phyloP scores from a whole-genome alignment of 2,329 filamentous ascomycete species.

The Annulohypoxylon truncatum region DNA sequence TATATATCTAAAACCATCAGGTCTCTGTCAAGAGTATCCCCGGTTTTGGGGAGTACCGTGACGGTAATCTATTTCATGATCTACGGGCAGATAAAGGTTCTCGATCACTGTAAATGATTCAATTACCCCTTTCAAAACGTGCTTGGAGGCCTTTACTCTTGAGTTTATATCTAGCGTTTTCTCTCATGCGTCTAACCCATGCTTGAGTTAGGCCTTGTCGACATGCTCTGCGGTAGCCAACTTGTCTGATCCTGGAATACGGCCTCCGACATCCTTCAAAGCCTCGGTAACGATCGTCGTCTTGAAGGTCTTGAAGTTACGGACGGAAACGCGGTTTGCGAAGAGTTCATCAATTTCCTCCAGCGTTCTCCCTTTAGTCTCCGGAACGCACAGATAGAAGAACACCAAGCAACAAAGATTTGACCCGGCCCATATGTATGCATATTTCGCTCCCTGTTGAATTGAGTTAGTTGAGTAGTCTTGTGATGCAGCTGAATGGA shows the following conservation, averaged over 20 bases:
- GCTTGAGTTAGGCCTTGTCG: conserved; percentile 13
- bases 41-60: conserved; percentile 1
- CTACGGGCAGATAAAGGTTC: background rate
- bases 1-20: conserved; percentile 1
- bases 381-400: conserved; percentile 47
- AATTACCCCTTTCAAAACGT: too few species aligned
- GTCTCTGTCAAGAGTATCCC: background rate
- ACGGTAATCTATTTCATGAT: background rate
- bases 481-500: background rate
- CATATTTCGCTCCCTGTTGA: conserved; percentile 55
- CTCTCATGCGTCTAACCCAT: background rate
- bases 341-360: conserved; percentile 51
- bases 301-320: conserved; percentile 44
- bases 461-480: conserved; percentile 5
- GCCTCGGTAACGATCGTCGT: conserved; percentile 46
- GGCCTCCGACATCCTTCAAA: conserved; percentile 39
- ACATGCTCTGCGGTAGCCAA: conserved; percentile 32
- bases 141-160: too few species aligned
- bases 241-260: conserved; percentile 11
- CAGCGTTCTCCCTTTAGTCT: conserved; percentile 47
- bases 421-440: conserved; percentile 56
- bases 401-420: conserved; percentile 47
- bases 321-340: conserved; percentile 45
- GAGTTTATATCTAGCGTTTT: background rate
- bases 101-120: too few species aligned